These are phyloP conservation scores for Clonostachys solani DNA, from an alignment of 2,329 filamentous ascomycete species.

Conservation along the genomic window DNA sequence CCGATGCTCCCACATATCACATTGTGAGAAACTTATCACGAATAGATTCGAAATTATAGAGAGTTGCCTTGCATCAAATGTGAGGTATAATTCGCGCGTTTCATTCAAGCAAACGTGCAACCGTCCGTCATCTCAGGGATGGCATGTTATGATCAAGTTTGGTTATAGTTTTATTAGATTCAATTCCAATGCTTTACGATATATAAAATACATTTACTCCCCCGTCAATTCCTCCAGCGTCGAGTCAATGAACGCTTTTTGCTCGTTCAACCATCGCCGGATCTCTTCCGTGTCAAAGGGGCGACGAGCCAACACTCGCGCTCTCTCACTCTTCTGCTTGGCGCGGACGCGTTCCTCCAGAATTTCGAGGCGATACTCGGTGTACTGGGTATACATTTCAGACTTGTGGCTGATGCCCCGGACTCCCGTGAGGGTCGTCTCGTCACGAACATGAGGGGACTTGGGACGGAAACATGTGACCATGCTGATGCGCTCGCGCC, in stretches of 20 bases:
- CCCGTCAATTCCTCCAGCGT: slow-evolving; percentile 6
- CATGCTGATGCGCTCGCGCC: slow-evolving; percentile 59
- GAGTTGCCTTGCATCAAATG: no score
- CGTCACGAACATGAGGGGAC: slow-evolving; percentile 49
- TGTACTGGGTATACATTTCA: slow-evolving; percentile 57
- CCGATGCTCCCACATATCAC: no score
- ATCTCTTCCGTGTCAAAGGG: slow-evolving; percentile 7
- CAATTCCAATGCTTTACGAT: no score
- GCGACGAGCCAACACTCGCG: slow-evolving; percentile 3
- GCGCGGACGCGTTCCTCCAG: slow-evolving; percentile 45
- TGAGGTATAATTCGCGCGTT: no score
- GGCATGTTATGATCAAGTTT: no score
- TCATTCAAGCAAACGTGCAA: no score
- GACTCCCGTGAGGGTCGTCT: slow-evolving; percentile 56
- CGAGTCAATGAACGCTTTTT: slow-evolving; percentile 13
- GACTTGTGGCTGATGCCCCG: slow-evolving; percentile 52
- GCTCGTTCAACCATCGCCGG: slow-evolving; percentile 10
- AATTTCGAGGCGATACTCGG: slow-evolving; percentile 60
- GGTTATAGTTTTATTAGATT: no score
- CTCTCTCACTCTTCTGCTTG: slow-evolving; percentile 6
- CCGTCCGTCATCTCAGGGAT: no score
- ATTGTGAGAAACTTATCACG: no score
- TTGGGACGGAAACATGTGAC: slow-evolving; percentile 63
- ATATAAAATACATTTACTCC: no score
- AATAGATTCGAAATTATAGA: no score